These are phyloP conservation scores for Tanacetum coccineum DNA, from an alignment of 129 eudicot species.

Conservation along the genomic window DNA sequence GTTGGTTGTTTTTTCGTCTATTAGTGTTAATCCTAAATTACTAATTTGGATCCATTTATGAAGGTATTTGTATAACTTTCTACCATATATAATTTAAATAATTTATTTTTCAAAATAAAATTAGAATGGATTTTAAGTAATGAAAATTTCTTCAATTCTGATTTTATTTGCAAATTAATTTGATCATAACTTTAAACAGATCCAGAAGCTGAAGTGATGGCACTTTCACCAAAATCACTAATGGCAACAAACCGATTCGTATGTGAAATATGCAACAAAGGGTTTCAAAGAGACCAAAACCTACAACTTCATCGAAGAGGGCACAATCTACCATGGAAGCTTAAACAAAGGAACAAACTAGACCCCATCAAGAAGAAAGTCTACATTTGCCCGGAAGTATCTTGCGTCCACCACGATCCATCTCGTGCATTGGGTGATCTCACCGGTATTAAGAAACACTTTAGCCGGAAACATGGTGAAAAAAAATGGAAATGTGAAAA, in stretches of 20 bases:
- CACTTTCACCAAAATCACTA: constrained; percentile 85
- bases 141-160: not conserved
- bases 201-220: constrained; percentile 98
- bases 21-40: constrained; percentile 6
- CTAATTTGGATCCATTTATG: not conserved
- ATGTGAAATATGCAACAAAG: constrained; percentile 94
- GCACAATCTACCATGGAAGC: constrained; percentile 94
- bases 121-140: not conserved
- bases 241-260: constrained; percentile 96
- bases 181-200: constrained; percentile 35
- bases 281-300: constrained; percentile 92
- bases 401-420: constrained; percentile 88
- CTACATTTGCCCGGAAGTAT: constrained; percentile 82
- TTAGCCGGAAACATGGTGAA: constrained; percentile 93
- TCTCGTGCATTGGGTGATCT: constrained; percentile 89
- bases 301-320: constrained; percentile 93
- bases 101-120: not conserved
- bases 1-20: not conserved
- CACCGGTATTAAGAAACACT: constrained; percentile 93
- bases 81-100: not conserved
- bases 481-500: constrained; percentile 97
- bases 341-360: constrained; percentile 64
- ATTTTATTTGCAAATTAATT: not conserved
- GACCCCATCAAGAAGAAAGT: constrained; percentile 74
- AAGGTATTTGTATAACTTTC: too few relatives aligned